phyloP scores from a whole-genome alignment of 2,329 filamentous ascomycete genomes.

The Colletotrichum orchidophilum region DNA sequence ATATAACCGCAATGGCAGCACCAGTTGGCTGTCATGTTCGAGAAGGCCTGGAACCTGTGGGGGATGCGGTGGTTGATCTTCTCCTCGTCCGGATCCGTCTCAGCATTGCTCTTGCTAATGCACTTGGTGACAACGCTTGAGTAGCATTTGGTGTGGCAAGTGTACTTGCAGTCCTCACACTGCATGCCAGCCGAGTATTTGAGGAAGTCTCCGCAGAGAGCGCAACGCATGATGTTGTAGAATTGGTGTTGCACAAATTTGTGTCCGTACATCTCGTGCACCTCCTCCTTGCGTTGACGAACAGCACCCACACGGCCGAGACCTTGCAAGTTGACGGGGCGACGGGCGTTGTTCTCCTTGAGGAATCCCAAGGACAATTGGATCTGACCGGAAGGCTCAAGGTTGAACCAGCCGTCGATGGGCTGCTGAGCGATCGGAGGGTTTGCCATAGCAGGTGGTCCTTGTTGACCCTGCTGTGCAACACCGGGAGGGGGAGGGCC shows the following conservation, averaged over 20 bases:
- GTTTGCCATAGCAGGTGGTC: constrained; percentile 44
- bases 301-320: constrained; percentile 95
- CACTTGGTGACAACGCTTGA: constrained; percentile 97
- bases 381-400: constrained; percentile 93
- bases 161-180: constrained; percentile 99
- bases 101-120: constrained; percentile 99
- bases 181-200: constrained; percentile 99
- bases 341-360: constrained; percentile 86
- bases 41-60: constrained; percentile 95
- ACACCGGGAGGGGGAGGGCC: constrained; percentile 54
- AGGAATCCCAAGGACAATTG: constrained; percentile 91
- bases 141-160: constrained; percentile 98
- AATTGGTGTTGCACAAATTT: constrained; percentile 99
- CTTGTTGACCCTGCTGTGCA: constrained; percentile 43
- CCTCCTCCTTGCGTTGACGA: constrained; percentile 96
- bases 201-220: constrained; percentile 95
- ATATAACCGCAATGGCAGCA: constrained; percentile 99
- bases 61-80: constrained; percentile 99
- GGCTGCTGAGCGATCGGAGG: constrained; percentile 65
- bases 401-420: constrained; percentile 95
- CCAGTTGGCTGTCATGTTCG: constrained; percentile 98
- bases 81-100: constrained; percentile 97
- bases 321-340: constrained; percentile 86
- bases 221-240: constrained; percentile 99
- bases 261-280: constrained; percentile 98